Evolutionary conservation across 805 yeast genomes (phyloP).

Genomic region (Myxozyma sirexii): DNA sequence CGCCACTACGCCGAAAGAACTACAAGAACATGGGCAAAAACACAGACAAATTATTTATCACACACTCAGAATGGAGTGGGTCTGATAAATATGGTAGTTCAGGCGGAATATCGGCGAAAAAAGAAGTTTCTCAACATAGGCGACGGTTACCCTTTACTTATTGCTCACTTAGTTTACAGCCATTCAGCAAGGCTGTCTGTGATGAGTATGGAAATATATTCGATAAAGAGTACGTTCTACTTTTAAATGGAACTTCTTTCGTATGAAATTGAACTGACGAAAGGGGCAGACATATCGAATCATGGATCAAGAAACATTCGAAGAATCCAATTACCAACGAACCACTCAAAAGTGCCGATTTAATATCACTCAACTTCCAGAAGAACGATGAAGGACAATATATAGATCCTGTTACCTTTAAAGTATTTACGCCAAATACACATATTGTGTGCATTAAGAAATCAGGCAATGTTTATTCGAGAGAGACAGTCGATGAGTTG

Average conservation of each 20-base stretch:
- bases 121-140: slow-evolving; percentile 9
- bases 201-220: slow-evolving; percentile 41
- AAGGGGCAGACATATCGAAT: slow-evolving; percentile 36
- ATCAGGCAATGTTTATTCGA: slow-evolving; percentile 41
- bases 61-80: slow-evolving; percentile 44
- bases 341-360: slow-evolving; percentile 30
- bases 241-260: not conserved
- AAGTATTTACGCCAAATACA: slow-evolving; percentile 38
- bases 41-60: slow-evolving; percentile 44
- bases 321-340: slow-evolving; percentile 42
- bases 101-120: slow-evolving; percentile 35
- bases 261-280: not conserved
- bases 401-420: slow-evolving; percentile 44
- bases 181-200: slow-evolving; percentile 36
- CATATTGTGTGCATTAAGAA: slow-evolving; percentile 39
- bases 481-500: slow-evolving; percentile 39
- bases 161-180: slow-evolving; percentile 42
- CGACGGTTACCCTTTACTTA: slow-evolving; percentile 41
- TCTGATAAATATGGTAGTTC: slow-evolving; percentile 39
- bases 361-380: slow-evolving; percentile 37
- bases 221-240: slow-evolving; percentile 35
- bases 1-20: too few species aligned
- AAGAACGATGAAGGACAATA: slow-evolving; percentile 36
- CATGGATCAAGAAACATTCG: slow-evolving; percentile 37
- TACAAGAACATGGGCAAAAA: slow-evolving; percentile 48